These are phyloP conservation scores for Mycosphaerella sp. DNA, from an alignment of 2,329 filamentous ascomycete species.

Conservation along the genomic window DNA sequence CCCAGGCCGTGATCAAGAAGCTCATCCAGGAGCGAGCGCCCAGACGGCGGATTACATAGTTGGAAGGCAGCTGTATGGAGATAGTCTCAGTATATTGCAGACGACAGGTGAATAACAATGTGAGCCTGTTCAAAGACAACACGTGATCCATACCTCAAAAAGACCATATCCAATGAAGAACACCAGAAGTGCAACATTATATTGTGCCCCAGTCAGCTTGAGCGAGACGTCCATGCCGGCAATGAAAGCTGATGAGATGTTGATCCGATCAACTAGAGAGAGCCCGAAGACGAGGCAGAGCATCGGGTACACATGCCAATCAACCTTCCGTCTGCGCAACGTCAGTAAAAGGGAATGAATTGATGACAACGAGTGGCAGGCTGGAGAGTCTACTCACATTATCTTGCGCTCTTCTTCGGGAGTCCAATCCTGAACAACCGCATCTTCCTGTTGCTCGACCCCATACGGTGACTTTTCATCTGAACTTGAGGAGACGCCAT, in stretches of 20 bases:
- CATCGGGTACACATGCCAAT: slow-evolving; percentile 33
- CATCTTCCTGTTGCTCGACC: slow-evolving; percentile 2
- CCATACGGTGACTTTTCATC: slow-evolving; percentile 4
- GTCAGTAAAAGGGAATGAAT: neutral
- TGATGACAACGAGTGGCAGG: neutral
- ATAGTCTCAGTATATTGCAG: neutral
- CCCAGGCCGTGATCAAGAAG: slow-evolving; percentile 47
- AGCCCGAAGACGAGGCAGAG: slow-evolving; percentile 44
- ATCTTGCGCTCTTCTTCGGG: slow-evolving; percentile 30
- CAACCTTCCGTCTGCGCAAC: slow-evolving; percentile 27
- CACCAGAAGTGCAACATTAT: slow-evolving; percentile 31
- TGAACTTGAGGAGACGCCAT: slow-evolving; percentile 10
- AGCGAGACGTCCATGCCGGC: slow-evolving; percentile 51
- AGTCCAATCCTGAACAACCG: slow-evolving; percentile 26
- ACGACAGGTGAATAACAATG: neutral
- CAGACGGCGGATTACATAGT: slow-evolving; percentile 31
- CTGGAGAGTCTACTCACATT: slow-evolving; percentile 19
- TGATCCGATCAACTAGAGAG: slow-evolving; percentile 71
- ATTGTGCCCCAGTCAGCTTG: slow-evolving; percentile 26
- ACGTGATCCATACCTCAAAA: slow-evolving; percentile 21
- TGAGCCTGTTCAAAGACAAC: neutral
- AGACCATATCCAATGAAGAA: slow-evolving; percentile 33
- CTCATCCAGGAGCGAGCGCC: slow-evolving; percentile 32
- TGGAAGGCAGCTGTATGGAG: slow-evolving; percentile 25
- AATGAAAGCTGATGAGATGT: slow-evolving; percentile 64